phyloP scores from a whole-genome alignment of 2,329 filamentous ascomycete species.

The Aspergillus vadensis region DNA sequence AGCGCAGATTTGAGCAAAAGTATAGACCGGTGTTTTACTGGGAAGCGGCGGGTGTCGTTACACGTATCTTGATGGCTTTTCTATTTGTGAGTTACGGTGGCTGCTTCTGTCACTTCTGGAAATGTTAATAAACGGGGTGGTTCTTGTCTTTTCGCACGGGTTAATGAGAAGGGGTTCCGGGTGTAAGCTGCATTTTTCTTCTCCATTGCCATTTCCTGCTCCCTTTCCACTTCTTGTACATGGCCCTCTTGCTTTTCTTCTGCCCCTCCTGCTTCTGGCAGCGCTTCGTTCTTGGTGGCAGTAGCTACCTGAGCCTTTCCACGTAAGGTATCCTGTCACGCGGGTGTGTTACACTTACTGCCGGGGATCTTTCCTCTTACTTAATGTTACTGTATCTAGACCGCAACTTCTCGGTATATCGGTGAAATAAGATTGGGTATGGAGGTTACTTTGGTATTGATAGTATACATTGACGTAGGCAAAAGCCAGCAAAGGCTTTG shows the following conservation, averaged over 20 bases:
- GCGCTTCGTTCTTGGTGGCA: background rate
- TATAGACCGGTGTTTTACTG: background rate
- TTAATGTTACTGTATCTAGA: background rate
- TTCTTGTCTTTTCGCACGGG: background rate
- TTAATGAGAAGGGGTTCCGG: background rate
- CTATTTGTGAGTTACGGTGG: background rate
- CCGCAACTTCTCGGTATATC: background rate
- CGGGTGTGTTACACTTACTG: background rate
- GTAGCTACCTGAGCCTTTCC: background rate
- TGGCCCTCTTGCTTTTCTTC: background rate
- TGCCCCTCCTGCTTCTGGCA: background rate
- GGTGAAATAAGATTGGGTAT: background rate
- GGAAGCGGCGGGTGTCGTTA: background rate
- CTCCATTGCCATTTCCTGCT: background rate
- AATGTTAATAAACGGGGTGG: constrained; percentile 1
- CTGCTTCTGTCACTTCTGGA: background rate
- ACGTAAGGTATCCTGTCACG: background rate
- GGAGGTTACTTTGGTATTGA: background rate
- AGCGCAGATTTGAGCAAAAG: constrained; percentile 1
- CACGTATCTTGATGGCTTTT: background rate
- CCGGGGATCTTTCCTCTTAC: background rate
- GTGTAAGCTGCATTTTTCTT: background rate
- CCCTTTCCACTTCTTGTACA: background rate
- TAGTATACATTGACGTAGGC: background rate
- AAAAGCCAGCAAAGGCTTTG: background rate